Base-by-base conservation (phyloP, 108 stramenopile genomes). In the Nitzschia putrida region DNA sequence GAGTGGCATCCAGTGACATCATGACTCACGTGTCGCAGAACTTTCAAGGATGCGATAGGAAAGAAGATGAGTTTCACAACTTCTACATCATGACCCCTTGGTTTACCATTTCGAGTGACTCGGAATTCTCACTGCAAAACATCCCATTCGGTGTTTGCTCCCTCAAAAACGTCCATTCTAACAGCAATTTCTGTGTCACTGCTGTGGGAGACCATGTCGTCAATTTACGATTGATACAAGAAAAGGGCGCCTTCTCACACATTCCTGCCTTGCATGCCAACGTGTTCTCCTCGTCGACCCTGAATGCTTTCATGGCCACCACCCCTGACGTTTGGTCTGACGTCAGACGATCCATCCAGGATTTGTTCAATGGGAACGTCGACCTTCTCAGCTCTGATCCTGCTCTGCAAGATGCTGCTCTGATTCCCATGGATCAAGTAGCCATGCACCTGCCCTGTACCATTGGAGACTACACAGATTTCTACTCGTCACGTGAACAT, bases 391-490 rank as follows among this genome's bases (percentile, higher is more conserved):
- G 56, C 14, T 70, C 54, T 24, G 68, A 66, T 57, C 60, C 66
- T 11, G 39, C 72, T 42, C 61, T 68, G 41, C 55, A 63, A 26
- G 61, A 37, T 14, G 64, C 57, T 38, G 67, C 82, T 16, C 53
- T 95, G 49, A 73, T 83, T 54, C 68, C 78, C 38, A 37, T 89
- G 22, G 7, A 51, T 9, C 39, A 69, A 0, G 84, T 89, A 5
- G 21, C 58, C 21, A 84, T 89, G 77, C 86, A 90, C 42, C 68
- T 97, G 13, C 96, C 96, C 8, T 84, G 89, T 40, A 57, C 58
- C 4, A 92, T 97, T 56, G 91, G 92, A 14, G 93, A 95, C 56
- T 97, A 95, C 74, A 95, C 96, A 16, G 96, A 95, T 57, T 97
- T 95, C 66, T 97, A 97, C 76, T 79, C 83, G 18, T 88, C 87